phyloP scores from a whole-genome alignment of 768 basidiomycete genomes.

The Boletus rufocinnamomeus region DNA sequence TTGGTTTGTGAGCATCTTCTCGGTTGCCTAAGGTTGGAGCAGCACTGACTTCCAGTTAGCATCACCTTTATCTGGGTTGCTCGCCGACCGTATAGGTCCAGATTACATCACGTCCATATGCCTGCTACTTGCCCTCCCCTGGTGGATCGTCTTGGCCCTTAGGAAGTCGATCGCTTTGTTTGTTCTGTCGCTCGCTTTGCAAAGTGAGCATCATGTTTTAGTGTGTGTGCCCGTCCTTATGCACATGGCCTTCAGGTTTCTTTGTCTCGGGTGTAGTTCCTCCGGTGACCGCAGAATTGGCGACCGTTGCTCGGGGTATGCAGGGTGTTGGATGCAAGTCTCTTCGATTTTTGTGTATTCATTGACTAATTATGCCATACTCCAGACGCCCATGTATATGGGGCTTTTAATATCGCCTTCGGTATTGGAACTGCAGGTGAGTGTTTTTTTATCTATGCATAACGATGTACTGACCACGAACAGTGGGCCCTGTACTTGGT shows the following conservation, averaged over 20 bases:
- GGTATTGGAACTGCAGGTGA: conserved; percentile 63
- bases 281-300: conserved; percentile 67
- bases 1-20: conserved; percentile 54
- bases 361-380: background rate
- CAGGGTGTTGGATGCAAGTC: conserved; percentile 69
- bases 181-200: conserved; percentile 44
- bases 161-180: conserved; percentile 49
- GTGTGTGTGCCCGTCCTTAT: background rate
- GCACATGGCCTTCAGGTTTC: conserved; percentile 45
- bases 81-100: conserved; percentile 56
- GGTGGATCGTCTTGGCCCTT: conserved; percentile 60
- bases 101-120: conserved; percentile 54
- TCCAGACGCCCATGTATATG: conserved; percentile 73
- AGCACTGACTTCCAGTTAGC: conserved; percentile 39
- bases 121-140: conserved; percentile 58
- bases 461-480: conserved; percentile 4
- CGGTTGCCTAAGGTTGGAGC: background rate
- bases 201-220: conserved; percentile 45
- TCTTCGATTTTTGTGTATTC: background rate
- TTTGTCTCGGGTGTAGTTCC: conserved; percentile 61
- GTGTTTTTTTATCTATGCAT: conserved; percentile 19
- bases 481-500: conserved; percentile 71
- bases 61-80: conserved; percentile 58
- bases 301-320: conserved; percentile 54
- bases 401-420: conserved; percentile 71